phyloP scores from a whole-genome alignment of 1,139 yeast genomes.

The Debaryomyces udenii region DNA sequence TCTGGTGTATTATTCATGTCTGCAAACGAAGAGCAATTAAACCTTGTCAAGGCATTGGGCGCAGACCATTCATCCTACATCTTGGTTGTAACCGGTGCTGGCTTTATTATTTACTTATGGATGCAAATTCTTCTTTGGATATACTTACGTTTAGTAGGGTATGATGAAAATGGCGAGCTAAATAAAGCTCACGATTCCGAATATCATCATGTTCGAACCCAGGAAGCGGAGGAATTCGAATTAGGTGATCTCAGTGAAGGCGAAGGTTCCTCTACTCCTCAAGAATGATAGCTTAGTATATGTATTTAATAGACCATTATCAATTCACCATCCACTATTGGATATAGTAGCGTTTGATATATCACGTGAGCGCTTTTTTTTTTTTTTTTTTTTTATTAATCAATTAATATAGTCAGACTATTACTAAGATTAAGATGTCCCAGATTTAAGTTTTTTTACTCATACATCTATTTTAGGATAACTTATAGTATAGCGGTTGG shows the following conservation, averaged over 20 bases:
- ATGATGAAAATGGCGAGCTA: slow-evolving; percentile 43
- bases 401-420: slow-evolving; percentile 2
- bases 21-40: slow-evolving; percentile 87
- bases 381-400: slow-evolving; percentile 3
- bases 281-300: not conserved
- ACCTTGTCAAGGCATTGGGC: slow-evolving; percentile 68
- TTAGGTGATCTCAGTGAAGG: slow-evolving; percentile 35
- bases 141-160: slow-evolving; percentile 57
- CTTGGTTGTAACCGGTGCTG: slow-evolving; percentile 71
- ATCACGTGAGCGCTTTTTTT: slow-evolving; percentile 2
- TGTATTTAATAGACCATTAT: not conserved
- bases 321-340: slow-evolving; percentile 1
- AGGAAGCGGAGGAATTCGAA: slow-evolving; percentile 36
- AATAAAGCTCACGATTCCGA: slow-evolving; percentile 13
- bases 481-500: not conserved
- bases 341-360: not conserved
- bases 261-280: slow-evolving; percentile 14
- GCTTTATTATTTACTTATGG: slow-evolving; percentile 73
- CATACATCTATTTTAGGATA: not conserved
- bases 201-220: slow-evolving; percentile 16
- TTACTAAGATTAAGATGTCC: slow-evolving; percentile 3
- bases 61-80: slow-evolving; percentile 86
- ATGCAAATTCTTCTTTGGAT: slow-evolving; percentile 56
- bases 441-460: not conserved
- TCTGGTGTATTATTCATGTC: slow-evolving; percentile 86